These are phyloP conservation scores for Diaporthe longicolla DNA, from an alignment of 2,329 filamentous ascomycete genomes.

Conservation along the genomic window DNA sequence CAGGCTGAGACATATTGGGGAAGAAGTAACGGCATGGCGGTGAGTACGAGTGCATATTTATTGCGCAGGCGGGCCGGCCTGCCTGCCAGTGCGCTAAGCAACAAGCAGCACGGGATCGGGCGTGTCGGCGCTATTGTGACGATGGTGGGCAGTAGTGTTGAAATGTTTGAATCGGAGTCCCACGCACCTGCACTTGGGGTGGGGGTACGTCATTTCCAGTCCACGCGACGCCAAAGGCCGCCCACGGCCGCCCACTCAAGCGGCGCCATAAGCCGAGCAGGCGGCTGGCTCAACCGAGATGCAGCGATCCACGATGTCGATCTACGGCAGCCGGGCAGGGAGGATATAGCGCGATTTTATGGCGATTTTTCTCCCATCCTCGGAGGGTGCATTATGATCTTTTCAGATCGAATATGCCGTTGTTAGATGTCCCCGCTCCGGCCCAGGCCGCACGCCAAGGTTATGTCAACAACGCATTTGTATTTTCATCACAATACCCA, in stretches of 20 bases:
- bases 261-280: conserved; percentile 9
- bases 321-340: background rate
- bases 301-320: background rate
- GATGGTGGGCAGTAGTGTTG: conserved; percentile 29
- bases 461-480: background rate
- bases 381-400: too few species aligned
- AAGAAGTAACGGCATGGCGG: background rate
- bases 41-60: background rate
- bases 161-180: conserved; percentile 6
- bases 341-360: background rate
- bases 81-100: conserved; percentile 7
- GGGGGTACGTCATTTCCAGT: conserved; percentile 27
- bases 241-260: background rate
- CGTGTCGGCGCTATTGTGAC: conserved; percentile 10
- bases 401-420: background rate
- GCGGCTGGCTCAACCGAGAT: conserved; percentile 22
- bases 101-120: conserved; percentile 3
- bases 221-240: conserved; percentile 5
- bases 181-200: background rate
- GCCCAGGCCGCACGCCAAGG: too few species aligned
- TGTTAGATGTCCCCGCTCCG: too few species aligned
- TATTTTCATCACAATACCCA: background rate
- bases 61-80: background rate
- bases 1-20: background rate
- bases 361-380: background rate